Conservation (phyloP, 192 early-diverging fungal genomes). For the Coemansia furcata region DNA sequence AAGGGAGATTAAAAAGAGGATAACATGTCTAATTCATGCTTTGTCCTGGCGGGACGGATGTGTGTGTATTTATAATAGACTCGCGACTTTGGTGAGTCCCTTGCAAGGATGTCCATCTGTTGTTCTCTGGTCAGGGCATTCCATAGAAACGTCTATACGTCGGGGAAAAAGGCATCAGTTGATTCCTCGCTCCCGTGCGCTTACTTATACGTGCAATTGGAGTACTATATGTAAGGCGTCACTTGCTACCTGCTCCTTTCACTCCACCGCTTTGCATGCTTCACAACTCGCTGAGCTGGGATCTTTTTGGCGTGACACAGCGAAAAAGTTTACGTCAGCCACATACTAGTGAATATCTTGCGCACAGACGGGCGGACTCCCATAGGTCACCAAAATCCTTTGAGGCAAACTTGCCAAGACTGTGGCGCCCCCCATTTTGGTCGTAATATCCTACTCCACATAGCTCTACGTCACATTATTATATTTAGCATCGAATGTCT, state of each 20-base stretch:
- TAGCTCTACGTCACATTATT: not conserved
- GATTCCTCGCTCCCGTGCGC: not conserved
- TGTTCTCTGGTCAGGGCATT: not conserved
- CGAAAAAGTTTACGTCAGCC: not conserved
- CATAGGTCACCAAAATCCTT: not conserved
- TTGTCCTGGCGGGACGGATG: not conserved
- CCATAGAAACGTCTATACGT: conserved; percentile 3
- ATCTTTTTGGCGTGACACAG: not conserved
- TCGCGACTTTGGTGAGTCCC: not conserved
- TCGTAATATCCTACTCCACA: not conserved
- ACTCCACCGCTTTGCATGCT: not conserved
- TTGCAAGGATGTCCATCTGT: not conserved
- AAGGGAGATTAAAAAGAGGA: not conserved
- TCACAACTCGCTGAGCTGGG: not conserved
- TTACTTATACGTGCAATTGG: not conserved
- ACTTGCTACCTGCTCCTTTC: not conserved
- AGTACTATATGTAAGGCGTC: not conserved
- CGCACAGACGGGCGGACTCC: not conserved
- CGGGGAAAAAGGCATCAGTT: not conserved
- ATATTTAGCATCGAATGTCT: not conserved
- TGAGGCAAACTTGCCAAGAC: not conserved
- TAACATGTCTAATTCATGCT: not conserved
- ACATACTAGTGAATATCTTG: not conserved
- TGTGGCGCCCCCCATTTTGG: not conserved
- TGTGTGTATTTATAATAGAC: not conserved